A percentile compares a stretch with the other conserved stretches of the same genome.
phyloP scores from a whole-genome alignment of 768 basidiomycete species.

The Russula earlei region DNA sequence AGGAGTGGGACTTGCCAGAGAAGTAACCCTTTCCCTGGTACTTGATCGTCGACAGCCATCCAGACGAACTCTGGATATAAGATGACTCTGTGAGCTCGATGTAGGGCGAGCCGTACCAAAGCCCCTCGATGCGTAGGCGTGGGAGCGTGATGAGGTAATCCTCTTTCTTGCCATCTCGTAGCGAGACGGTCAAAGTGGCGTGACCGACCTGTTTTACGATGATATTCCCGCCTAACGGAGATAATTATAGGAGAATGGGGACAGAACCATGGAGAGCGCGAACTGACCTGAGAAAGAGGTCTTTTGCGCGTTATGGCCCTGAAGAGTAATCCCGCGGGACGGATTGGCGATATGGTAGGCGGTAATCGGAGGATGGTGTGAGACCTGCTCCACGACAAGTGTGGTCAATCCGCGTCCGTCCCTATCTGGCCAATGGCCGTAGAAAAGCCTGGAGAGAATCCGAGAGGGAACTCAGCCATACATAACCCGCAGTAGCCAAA shows the following conservation, averaged over 20 bases:
- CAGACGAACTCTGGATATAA: too few relatives aligned
- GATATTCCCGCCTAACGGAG: conserved; percentile 58
- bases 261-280: not conserved
- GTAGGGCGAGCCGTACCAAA: too few relatives aligned
- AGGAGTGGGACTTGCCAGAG: conserved; percentile 83
- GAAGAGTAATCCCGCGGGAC: conserved; percentile 61
- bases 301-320: conserved; percentile 92
- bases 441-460: conserved; percentile 53
- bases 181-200: conserved; percentile 64
- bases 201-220: conserved; percentile 95
- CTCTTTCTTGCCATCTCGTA: conserved; percentile 47
- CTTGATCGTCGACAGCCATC: too few relatives aligned
- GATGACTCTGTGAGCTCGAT: conserved; percentile 80
- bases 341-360: conserved; percentile 83
- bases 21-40: conserved; percentile 98
- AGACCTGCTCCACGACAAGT: conserved; percentile 90
- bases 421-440: conserved; percentile 75
- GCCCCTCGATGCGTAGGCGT: too few relatives aligned
- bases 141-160: conserved; percentile 89
- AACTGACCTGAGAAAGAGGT: conserved; percentile 77
- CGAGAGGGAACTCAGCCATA: not conserved
- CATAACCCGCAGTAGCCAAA: not conserved
- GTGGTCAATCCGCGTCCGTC: conserved; percentile 67
- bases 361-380: conserved; percentile 87
- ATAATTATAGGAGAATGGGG: too few relatives aligned